Evolutionary conservation across 805 yeast species (phyloP).

Genomic region (Saturnispora hagleri): DNA sequence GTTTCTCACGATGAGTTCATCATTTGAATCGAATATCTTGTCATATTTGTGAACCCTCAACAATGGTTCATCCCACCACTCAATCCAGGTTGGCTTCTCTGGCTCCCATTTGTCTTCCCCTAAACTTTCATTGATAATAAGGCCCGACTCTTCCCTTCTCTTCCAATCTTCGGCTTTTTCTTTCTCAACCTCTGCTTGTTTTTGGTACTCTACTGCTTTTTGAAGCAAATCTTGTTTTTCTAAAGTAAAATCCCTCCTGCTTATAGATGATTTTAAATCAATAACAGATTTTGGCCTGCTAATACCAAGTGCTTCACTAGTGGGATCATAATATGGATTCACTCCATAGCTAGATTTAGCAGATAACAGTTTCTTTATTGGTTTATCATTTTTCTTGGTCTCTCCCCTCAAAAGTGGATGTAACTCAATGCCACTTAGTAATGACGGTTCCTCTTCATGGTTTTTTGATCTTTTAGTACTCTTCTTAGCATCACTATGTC

Average conservation of each 20-base stretch:
- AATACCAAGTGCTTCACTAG: background rate
- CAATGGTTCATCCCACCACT: constrained; percentile 84
- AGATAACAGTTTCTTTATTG: background rate
- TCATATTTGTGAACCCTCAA: constrained; percentile 32
- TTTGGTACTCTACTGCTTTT: background rate
- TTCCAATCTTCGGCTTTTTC: constrained; percentile 26
- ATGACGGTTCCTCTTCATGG: constrained; percentile 7
- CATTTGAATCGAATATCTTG: constrained; percentile 29
- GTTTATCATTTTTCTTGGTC: background rate
- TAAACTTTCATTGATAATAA: constrained; percentile 39
- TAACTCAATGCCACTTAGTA: constrained; percentile 19
- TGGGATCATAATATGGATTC: constrained; percentile 6
- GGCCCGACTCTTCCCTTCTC: constrained; percentile 14
- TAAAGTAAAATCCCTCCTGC: background rate
- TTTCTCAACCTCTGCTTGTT: constrained; percentile 15
- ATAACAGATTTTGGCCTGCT: background rate
- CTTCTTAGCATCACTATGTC: background rate
- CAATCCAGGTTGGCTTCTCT: constrained; percentile 57
- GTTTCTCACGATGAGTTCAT: constrained; percentile 21
- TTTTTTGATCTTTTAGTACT: background rate
- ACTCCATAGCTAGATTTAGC: background rate
- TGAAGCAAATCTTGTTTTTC: background rate
- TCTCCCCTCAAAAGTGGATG: constrained; percentile 23
- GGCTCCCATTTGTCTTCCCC: constrained; percentile 42
- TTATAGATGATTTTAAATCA: background rate